Percentiles rank a stretch among this genome's conserved stretches.
Evolutionary conservation across 2,329 filamentous ascomycete species (phyloP).

Genomic region (Ilyonectria destructans): DNA sequence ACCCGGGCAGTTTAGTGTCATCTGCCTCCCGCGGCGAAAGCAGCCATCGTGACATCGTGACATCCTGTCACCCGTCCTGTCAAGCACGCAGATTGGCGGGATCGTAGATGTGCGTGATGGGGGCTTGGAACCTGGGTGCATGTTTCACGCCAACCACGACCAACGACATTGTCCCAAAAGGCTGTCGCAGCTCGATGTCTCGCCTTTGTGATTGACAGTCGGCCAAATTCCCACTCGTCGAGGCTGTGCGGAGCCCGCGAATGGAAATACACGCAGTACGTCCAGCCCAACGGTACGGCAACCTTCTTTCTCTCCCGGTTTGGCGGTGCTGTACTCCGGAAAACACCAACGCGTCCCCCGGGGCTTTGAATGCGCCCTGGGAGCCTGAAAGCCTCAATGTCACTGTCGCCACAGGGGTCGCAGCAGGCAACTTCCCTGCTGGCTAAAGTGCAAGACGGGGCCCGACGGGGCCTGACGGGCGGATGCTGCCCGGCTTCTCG

Average conservation of each 20-base stretch:
- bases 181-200: background rate
- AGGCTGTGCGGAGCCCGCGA: slow-evolving; percentile 17
- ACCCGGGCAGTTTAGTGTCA: slow-evolving; percentile 21
- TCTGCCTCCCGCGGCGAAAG: slow-evolving; percentile 3
- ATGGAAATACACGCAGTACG: slow-evolving; percentile 4
- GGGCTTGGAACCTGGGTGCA: slow-evolving; percentile 20
- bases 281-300: slow-evolving; percentile 7
- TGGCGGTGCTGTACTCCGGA: slow-evolving; percentile 11
- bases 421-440: slow-evolving; percentile 25
- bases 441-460: slow-evolving; percentile 25
- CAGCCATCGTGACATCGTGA: background rate
- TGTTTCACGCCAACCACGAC: slow-evolving; percentile 25
- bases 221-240: slow-evolving; percentile 15
- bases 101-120: slow-evolving; percentile 2
- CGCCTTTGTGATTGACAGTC: slow-evolving; percentile 5
- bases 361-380: slow-evolving; percentile 4
- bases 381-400: slow-evolving; percentile 14
- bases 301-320: background rate
- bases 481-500: slow-evolving; percentile 43
- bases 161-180: slow-evolving; percentile 12
- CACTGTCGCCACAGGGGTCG: slow-evolving; percentile 14
- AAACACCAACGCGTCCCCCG: slow-evolving; percentile 18
- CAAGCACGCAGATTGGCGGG: slow-evolving; percentile 5
- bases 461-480: slow-evolving; percentile 28
- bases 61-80: background rate